phyloP scores from a whole-genome alignment of 352 stramenopile species.

The Phytophthora pisi region DNA sequence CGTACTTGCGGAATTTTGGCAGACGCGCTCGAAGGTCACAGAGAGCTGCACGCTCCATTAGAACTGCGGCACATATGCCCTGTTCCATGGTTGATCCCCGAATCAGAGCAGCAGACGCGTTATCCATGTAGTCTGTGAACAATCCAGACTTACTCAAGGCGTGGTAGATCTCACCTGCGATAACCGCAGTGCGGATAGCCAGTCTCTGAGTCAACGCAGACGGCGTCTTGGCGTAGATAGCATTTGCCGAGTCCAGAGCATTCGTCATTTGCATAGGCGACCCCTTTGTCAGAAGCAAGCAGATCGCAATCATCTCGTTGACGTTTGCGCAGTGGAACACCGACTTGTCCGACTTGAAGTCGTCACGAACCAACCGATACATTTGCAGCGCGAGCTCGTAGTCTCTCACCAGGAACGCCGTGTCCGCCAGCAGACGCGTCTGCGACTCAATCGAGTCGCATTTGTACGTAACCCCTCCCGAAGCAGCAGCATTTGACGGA shows the following conservation, averaged over 20 bases:
- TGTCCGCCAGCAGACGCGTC: slow-evolving; percentile 89
- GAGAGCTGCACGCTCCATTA: slow-evolving; percentile 80
- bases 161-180: slow-evolving; percentile 85
- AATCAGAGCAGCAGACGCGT: slow-evolving; percentile 81
- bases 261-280: slow-evolving; percentile 88
- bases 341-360: slow-evolving; percentile 92
- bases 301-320: slow-evolving; percentile 91
- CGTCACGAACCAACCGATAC: slow-evolving; percentile 90
- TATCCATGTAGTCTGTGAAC: slow-evolving; percentile 90
- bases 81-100: slow-evolving; percentile 86
- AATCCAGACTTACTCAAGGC: slow-evolving; percentile 73
- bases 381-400: slow-evolving; percentile 90
- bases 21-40: slow-evolving; percentile 74
- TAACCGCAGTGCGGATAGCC: slow-evolving; percentile 66
- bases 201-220: slow-evolving; percentile 54
- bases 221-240: slow-evolving; percentile 68
- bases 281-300: slow-evolving; percentile 76
- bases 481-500: slow-evolving; percentile 19
- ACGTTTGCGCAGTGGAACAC: slow-evolving; percentile 80
- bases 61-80: slow-evolving; percentile 81
- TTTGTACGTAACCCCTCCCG: slow-evolving; percentile 60
- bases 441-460: slow-evolving; percentile 90
- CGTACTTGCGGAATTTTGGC: slow-evolving; percentile 88
- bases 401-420: slow-evolving; percentile 89
- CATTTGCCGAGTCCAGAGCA: slow-evolving; percentile 68